A percentile compares a stretch with the other conserved stretches of the same genome.
Conservation (phyloP, 164 flowering plant species). For the Piper longum region DNA sequence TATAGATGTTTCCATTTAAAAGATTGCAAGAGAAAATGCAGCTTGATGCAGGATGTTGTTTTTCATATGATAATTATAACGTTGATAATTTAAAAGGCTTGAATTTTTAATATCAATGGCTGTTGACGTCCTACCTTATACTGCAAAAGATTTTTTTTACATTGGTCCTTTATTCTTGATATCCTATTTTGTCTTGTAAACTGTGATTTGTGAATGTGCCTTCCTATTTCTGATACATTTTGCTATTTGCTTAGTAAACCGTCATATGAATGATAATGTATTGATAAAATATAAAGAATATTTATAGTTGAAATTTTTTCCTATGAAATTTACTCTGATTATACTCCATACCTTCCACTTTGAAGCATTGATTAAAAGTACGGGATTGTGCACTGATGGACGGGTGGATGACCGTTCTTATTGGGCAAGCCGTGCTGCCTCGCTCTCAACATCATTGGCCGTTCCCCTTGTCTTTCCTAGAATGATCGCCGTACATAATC, state of each 20-base stretch:
- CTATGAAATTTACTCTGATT: neutral
- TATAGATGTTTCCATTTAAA: too few relatives aligned
- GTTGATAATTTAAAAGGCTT: too few relatives aligned
- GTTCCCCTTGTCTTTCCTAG: conserved; percentile 81
- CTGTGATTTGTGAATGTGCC: too few relatives aligned
- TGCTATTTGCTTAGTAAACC: neutral
- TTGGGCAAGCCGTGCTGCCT: conserved; percentile 69
- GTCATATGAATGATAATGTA: neutral
- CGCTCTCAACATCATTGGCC: conserved; percentile 52
- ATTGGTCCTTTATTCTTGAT: too few relatives aligned
- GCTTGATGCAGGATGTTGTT: too few relatives aligned
- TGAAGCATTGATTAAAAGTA: conserved; percentile 68
- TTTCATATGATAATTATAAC: too few relatives aligned
- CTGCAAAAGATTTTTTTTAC: too few relatives aligned
- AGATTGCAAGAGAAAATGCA: too few relatives aligned
- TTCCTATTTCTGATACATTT: neutral
- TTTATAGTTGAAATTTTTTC: neutral
- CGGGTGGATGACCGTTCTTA: conserved; percentile 82
- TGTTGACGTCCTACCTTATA: too few relatives aligned
- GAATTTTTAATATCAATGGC: too few relatives aligned
- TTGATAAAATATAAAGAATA: neutral
- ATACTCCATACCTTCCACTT: neutral
- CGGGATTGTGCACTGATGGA: conserved; percentile 72
- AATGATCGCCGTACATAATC: conserved; percentile 70
- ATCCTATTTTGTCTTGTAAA: too few relatives aligned